A percentile compares a stretch with the other conserved stretches of the same genome.
Conservation (phyloP, 2,329 filamentous ascomycete species). For the Truncatella angustata region DNA sequence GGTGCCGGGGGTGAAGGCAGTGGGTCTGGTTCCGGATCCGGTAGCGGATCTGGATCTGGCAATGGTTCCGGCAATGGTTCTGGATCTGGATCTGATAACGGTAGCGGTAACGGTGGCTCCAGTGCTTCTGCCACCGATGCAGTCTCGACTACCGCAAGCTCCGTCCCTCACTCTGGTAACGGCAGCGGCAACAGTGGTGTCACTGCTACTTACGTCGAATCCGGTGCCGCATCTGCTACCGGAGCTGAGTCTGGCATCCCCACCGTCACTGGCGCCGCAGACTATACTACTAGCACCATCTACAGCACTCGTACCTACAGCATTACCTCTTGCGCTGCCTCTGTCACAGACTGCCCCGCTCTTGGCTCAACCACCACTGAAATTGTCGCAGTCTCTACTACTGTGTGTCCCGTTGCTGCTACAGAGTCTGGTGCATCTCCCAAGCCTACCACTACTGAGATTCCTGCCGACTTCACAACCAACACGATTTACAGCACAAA, state of each 20-base stretch:
- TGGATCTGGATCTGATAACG: no score
- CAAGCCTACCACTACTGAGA: conserved; percentile 31
- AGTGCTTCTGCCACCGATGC: not conserved
- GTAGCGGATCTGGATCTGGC: not conserved
- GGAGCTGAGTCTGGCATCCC: not conserved
- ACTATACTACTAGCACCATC: not conserved
- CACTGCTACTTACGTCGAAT: not conserved
- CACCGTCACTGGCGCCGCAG: not conserved
- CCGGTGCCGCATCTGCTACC: not conserved
- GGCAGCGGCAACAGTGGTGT: not conserved
- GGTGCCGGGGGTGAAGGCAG: not conserved
- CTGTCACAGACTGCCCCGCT: conserved; percentile 35
- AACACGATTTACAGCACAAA: no score
- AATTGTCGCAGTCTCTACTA: conserved; percentile 43
- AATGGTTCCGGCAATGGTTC: not conserved
- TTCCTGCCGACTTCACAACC: no score
- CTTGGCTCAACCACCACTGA: conserved; percentile 42
- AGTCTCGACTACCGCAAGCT: no score
- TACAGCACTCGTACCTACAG: conserved; percentile 29
- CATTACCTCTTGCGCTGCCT: conserved; percentile 30
- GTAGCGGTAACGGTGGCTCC: not conserved
- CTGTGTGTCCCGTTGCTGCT: conserved; percentile 43
- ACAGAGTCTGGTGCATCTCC: no score
- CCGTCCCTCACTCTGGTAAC: not conserved
- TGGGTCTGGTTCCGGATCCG: not conserved